Conservation (phyloP, 1,284 basidiomycete species). For the Stereum hirsutum region DNA sequence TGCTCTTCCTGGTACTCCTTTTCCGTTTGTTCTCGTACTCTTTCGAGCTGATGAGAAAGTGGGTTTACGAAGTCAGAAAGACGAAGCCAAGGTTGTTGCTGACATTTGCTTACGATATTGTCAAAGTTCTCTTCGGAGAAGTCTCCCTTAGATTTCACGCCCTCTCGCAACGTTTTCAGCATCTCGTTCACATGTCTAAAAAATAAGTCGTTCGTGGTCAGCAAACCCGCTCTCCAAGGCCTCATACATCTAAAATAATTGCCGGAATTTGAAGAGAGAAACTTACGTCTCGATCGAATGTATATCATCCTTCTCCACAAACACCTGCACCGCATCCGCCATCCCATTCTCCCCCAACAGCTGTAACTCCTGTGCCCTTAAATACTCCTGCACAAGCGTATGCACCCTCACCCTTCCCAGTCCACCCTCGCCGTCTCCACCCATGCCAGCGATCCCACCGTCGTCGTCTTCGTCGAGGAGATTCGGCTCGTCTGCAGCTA, state of each 20-base stretch:
- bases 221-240: neutral
- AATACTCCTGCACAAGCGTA: slow-evolving; percentile 80
- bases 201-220: neutral
- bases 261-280: neutral
- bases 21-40: slow-evolving; percentile 60
- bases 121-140: slow-evolving; percentile 69
- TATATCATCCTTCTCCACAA: slow-evolving; percentile 92
- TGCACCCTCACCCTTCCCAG: slow-evolving; percentile 52
- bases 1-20: slow-evolving; percentile 44
- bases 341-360: slow-evolving; percentile 80
- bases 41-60: slow-evolving; percentile 43
- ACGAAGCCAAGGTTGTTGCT: neutral
- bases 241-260: neutral
- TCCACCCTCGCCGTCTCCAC: slow-evolving; percentile 24
- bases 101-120: slow-evolving; percentile 45
- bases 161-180: slow-evolving; percentile 56
- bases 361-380: slow-evolving; percentile 84
- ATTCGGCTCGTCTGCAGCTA: slow-evolving; percentile 64
- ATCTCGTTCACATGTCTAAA: slow-evolving; percentile 61
- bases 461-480: slow-evolving; percentile 19
- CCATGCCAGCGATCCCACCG: slow-evolving; percentile 26
- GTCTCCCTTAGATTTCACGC: slow-evolving; percentile 53
- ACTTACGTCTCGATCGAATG: slow-evolving; percentile 84
- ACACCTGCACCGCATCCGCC: slow-evolving; percentile 86
- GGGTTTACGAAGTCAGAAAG: neutral